Conservation (phyloP, 2,329 filamentous ascomycete genomes). For the Botrytis galanthina region DNA sequence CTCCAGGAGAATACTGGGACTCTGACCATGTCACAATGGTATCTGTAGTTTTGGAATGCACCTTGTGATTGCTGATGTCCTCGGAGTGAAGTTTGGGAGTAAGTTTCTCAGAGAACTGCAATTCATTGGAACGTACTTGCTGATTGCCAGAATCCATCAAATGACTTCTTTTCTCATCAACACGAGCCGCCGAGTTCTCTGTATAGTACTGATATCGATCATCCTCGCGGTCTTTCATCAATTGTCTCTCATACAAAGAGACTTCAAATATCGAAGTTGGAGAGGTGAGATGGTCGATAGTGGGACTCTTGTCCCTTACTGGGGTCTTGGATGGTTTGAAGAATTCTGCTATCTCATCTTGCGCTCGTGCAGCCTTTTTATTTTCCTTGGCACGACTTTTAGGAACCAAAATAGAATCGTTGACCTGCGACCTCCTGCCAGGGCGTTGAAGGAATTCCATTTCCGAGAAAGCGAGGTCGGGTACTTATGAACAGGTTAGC, state of each 20-base stretch:
- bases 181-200: background rate
- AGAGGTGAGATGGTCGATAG: slow-evolving; percentile 9
- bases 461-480: slow-evolving; percentile 53
- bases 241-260: slow-evolving; percentile 11
- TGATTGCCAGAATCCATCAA: background rate
- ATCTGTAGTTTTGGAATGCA: slow-evolving; percentile 23
- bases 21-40: slow-evolving; percentile 35
- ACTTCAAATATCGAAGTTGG: background rate
- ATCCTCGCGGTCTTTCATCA: background rate
- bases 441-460: slow-evolving; percentile 45
- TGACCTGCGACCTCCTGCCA: slow-evolving; percentile 24
- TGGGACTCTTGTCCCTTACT: slow-evolving; percentile 22
- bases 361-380: slow-evolving; percentile 24
- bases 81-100: background rate
- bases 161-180: background rate
- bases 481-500: slow-evolving; percentile 41
- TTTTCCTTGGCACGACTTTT: slow-evolving; percentile 34
- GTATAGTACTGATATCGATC: background rate
- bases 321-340: slow-evolving; percentile 31
- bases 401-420: slow-evolving; percentile 33
- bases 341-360: slow-evolving; percentile 36
- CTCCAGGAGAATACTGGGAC: slow-evolving; percentile 27
- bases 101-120: background rate
- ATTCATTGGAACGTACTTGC: background rate
- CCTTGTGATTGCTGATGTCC: slow-evolving; percentile 7